A percentile compares a stretch with the other conserved stretches of the same genome.
These are phyloP conservation scores for Dendrocalamus latiflorus DNA, from an alignment of 202 grass and related monocot species.

Conservation along the genomic window DNA sequence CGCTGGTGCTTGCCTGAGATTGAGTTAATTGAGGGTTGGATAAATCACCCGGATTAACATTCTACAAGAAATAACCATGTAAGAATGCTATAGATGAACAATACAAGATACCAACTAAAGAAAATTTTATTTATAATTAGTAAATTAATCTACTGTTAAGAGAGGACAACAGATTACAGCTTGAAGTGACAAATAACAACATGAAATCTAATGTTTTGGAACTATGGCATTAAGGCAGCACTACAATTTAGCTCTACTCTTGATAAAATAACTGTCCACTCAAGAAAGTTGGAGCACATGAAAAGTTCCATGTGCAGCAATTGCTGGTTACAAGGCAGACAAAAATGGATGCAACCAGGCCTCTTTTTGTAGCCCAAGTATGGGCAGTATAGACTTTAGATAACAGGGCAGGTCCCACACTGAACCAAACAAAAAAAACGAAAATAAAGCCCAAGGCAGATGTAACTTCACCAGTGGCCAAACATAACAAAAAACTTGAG, in stretches of 20 bases:
- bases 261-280: neutral
- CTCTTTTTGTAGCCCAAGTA: neutral
- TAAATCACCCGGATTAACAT: constrained; percentile 42
- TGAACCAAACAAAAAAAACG: neutral
- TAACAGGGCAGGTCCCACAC: neutral
- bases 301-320: neutral
- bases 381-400: neutral
- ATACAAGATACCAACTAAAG: neutral
- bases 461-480: neutral
- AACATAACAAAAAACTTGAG: neutral
- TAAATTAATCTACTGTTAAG: neutral
- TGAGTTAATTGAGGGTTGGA: constrained; percentile 48
- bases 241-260: neutral
- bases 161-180: neutral
- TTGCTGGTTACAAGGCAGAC: neutral
- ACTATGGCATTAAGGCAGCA: neutral
- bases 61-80: constrained; percentile 34
- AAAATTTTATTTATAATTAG: neutral
- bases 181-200: neutral
- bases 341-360: neutral
- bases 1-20: constrained; percentile 44
- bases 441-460: neutral
- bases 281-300: neutral
- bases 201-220: neutral
- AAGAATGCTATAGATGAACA: neutral